phyloP scores from a whole-genome alignment of 371 early-diverging fungal genomes.

The Lichtheimia ornata region DNA sequence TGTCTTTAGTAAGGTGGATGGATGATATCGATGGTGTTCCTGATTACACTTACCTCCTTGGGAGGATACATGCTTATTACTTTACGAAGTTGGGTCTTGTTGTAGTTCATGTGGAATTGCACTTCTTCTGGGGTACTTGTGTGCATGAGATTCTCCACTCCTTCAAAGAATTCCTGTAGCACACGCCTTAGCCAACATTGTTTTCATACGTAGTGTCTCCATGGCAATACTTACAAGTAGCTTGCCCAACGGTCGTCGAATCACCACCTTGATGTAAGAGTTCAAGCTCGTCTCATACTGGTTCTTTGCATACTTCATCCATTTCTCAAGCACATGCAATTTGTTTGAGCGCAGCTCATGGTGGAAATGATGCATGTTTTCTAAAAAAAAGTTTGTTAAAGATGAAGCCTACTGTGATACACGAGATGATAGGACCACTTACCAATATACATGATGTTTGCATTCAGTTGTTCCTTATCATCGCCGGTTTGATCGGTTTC shows the following conservation, averaged over 20 bases:
- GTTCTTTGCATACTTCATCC: constrained; percentile 82
- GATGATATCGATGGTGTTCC: background rate
- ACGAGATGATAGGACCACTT: constrained; percentile 21
- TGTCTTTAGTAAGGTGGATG: no score
- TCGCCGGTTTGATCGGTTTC: constrained; percentile 76
- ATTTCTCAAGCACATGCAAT: constrained; percentile 69
- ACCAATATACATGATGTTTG: constrained; percentile 84
- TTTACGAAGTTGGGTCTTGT: constrained; percentile 84
- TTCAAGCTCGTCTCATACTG: constrained; percentile 82
- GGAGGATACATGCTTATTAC: constrained; percentile 81
- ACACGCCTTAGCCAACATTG: background rate
- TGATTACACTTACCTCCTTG: constrained; percentile 63
- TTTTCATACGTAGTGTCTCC: background rate
- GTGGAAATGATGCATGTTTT: constrained; percentile 92
- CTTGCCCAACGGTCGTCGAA: constrained; percentile 85
- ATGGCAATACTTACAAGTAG: constrained; percentile 60
- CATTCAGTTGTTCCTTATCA: constrained; percentile 92
- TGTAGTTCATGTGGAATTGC: constrained; percentile 81
- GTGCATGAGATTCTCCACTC: constrained; percentile 81
- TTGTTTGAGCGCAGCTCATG: constrained; percentile 73
- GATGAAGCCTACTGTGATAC: no score
- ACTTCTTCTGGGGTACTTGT: constrained; percentile 84
- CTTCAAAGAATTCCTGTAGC: constrained; percentile 91
- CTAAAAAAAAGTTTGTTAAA: constrained; percentile 33
- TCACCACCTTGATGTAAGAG: constrained; percentile 83